A percentile compares a stretch with the other conserved stretches of the same genome.
These are phyloP conservation scores for Trypanosoma avium DNA, from an alignment of 208 protist genomes.

Conservation along the genomic window DNA sequence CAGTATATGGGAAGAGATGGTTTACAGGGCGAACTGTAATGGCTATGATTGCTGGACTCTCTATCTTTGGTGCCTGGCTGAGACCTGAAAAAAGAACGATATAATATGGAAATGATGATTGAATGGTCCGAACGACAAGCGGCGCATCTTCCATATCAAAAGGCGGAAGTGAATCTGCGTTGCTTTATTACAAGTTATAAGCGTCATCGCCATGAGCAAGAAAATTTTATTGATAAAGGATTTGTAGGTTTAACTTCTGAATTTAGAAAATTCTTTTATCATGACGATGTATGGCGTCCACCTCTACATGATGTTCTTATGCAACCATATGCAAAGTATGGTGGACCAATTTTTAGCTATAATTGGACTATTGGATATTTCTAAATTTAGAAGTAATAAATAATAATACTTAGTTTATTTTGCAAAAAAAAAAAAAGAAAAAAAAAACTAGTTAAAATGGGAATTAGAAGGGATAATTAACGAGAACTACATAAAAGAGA, in stretches of 20 bases:
- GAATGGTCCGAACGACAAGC: constrained; percentile 85
- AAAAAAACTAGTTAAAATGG: too few relatives aligned
- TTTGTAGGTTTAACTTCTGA: constrained; percentile 89
- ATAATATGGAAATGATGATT: constrained; percentile 90
- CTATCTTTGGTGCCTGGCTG: constrained; percentile 84
- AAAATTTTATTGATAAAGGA: constrained; percentile 89
- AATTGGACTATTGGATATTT: constrained; percentile 92
- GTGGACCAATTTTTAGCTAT: constrained; percentile 83
- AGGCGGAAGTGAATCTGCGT: constrained; percentile 82
- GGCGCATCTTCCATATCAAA: constrained; percentile 85
- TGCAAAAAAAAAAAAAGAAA: too few relatives aligned
- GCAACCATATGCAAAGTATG: constrained; percentile 86
- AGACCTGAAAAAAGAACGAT: constrained; percentile 86
- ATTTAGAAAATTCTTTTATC: constrained; percentile 93
- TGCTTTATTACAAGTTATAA: constrained; percentile 81
- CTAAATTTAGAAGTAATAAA: constrained; percentile 30
- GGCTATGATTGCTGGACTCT: constrained; percentile 79
- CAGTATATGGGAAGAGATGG: constrained; percentile 91
- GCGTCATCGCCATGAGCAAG: constrained; percentile 86
- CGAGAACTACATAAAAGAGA: too few relatives aligned
- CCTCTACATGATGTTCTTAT: constrained; percentile 86
- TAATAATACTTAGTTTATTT: too few relatives aligned
- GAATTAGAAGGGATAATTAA: too few relatives aligned
- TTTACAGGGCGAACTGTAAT: constrained; percentile 87
- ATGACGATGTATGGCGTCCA: constrained; percentile 91